phyloP scores from a whole-genome alignment of 2,329 filamentous ascomycete genomes.

The Pseudocercospora cruenta region DNA sequence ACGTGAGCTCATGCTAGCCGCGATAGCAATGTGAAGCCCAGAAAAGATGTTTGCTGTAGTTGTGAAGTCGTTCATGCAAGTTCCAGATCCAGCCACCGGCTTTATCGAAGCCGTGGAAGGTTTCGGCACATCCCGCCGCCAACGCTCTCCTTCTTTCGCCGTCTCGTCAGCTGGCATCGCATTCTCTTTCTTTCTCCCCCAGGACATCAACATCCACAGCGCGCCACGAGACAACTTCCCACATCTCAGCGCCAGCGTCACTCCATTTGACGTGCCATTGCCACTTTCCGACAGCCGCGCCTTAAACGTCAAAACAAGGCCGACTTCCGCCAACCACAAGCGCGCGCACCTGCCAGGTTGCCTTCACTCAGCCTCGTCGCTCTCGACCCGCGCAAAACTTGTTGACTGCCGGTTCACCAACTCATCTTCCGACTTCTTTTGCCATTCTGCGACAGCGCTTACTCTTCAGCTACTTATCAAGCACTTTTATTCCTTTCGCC shows the following conservation, averaged over 20 bases:
- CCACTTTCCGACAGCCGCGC: slow-evolving; percentile 10
- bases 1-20: neutral
- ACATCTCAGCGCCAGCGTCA: slow-evolving; percentile 18
- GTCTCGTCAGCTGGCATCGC: slow-evolving; percentile 1
- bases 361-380: slow-evolving; percentile 17
- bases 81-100: neutral
- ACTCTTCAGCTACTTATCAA: slow-evolving; percentile 20
- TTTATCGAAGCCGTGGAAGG: too few species aligned
- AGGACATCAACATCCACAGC: slow-evolving; percentile 13
- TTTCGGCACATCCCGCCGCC: neutral
- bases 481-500: slow-evolving; percentile 2
- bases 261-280: slow-evolving; percentile 11
- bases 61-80: neutral
- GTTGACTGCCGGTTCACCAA: slow-evolving; percentile 11
- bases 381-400: slow-evolving; percentile 15
- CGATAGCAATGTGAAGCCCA: neutral
- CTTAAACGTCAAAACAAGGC: slow-evolving; percentile 1
- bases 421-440: slow-evolving; percentile 8
- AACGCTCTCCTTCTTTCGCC: neutral
- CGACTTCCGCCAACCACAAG: slow-evolving; percentile 6
- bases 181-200: slow-evolving; percentile 3
- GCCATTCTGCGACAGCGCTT: slow-evolving; percentile 13
- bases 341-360: slow-evolving; percentile 22
- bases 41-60: neutral
- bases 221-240: slow-evolving; percentile 6